Evolutionary conservation across 2,329 filamentous ascomycete species (phyloP), one percentile per base, ranked within the genome.

Genomic region (Pyrenochaeta sp.): DNA sequence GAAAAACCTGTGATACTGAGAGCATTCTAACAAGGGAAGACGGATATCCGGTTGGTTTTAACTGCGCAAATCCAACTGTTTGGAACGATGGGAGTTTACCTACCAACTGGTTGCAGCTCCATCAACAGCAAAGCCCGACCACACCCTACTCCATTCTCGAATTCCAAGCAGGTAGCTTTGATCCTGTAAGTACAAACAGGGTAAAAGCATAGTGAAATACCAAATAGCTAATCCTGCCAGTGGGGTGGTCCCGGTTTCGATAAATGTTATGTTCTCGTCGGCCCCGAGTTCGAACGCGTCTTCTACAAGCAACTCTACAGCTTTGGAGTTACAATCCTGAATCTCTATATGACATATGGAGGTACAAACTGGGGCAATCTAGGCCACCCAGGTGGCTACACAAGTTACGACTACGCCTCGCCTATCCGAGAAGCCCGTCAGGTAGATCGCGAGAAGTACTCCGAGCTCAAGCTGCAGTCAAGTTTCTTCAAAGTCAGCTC

Each of bases 281-380:
- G 88, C 49, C 75, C 85, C n/a, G 86, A 91, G 55, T 90, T 90
- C 50, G 83, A 88, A 48, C 77, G 88, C 11, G 85, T 94, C 0
- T 90, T 91, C 62, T 89, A 90, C 69, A 93, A 92, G 77, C 89
- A 90, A 55, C 77, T 84, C 37, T 81, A 85, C 38, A 82, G 83
- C 24, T 81, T 85, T 11, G 85, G 84, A 0, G 80, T 85, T 3
- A 83, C 81, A 0, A 81, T 93, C 6, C 74, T 90, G 44, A 91
- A 85, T 55, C 61, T 90, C 1, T 92, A 91, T 66, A 92, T 92
- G 89, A 85, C 81, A 1, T 89, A 80, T 53, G 89, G 89, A 10
- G 89, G 89, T 5, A 92, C 89, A 0, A 94, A 93, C 63, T 93
- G 89, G 89, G 89, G 89, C 0, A 92, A 70, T 15, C 49, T 69